Conservation (phyloP, 805 yeast genomes). For the Ogataea pini region DNA sequence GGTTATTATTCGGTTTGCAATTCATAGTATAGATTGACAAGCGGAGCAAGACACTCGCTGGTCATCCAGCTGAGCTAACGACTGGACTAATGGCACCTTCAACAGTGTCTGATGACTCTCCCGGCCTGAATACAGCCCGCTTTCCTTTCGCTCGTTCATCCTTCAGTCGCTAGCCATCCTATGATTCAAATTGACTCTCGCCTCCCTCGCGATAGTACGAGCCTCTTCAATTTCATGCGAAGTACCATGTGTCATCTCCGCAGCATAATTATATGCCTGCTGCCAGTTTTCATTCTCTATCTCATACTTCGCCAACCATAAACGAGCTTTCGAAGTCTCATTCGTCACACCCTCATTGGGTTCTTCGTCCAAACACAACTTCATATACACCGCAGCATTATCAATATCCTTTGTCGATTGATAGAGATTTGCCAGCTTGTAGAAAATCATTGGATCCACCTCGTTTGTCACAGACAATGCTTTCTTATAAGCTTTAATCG, state of each 20-base stretch:
- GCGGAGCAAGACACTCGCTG: too few species aligned
- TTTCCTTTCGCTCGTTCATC: background rate
- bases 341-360: slow-evolving; percentile 64
- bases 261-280: slow-evolving; percentile 71
- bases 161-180: background rate
- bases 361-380: slow-evolving; percentile 65
- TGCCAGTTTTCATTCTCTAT: slow-evolving; percentile 56
- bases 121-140: too few species aligned
- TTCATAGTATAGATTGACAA: too few species aligned
- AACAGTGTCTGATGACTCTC: too few species aligned
- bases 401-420: slow-evolving; percentile 53
- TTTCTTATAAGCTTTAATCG: slow-evolving; percentile 78
- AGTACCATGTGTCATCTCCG: slow-evolving; percentile 68
- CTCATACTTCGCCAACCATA: slow-evolving; percentile 83
- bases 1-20: too few species aligned
- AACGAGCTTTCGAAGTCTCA: slow-evolving; percentile 74
- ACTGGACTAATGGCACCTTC: too few species aligned
- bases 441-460: slow-evolving; percentile 56
- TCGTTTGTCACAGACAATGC: slow-evolving; percentile 59
- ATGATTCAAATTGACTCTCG: slow-evolving; percentile 53
- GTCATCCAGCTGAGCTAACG: too few species aligned
- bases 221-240: slow-evolving; percentile 91
- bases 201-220: slow-evolving; percentile 75
- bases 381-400: slow-evolving; percentile 65
- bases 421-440: slow-evolving; percentile 66